Evolutionary conservation across 2,329 filamentous ascomycete genomes (phyloP), one percentile per base, ranked within the genome.

Genomic region (Fusarium denticulatum): DNA sequence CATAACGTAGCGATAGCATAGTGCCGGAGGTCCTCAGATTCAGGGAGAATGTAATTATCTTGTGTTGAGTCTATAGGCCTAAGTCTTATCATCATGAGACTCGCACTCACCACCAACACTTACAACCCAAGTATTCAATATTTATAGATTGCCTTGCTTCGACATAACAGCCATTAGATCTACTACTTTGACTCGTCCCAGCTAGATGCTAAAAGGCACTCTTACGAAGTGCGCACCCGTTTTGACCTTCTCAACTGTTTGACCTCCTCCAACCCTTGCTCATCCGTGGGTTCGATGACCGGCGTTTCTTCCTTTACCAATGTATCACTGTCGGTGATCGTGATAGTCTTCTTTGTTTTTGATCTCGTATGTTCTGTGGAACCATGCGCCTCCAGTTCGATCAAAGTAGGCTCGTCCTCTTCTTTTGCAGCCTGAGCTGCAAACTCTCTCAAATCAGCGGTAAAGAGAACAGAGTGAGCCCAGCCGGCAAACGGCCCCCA

Each of bases 401-500:
- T 60, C 24, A 68, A 64, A 12, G 72, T 53, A 30, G 47, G 36
- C 16, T 64, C 40, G 12, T 57, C 62, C 42, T 78, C 74, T 28
- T 55, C 60, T 30, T 71, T 70, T 7, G 67, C 62, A 22, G 86
- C 84, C 50, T 88, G 87, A 73, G 94, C 92, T 1, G 95, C 92
- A 78, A 98, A 98, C 0, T 94, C 90, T 79, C 90, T 93, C 64
- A 99, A 82, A 79, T 99, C 95, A 1, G 96, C 97, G 0, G 96
- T 97, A 79, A 99, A 99, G 18, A 99, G 86, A 14, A 99, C 96
- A 6, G 94, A 97, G 83, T 99, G 96, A 15, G 97, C 96, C 97
- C 97, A 99, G 2, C 96, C 96, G 3, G 96, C 96, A 77, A 98
- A 94, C 66, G 92, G 89, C 0, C 96, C 96, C 96, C 97, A 99